Evolutionary conservation across 2,329 filamentous ascomycete genomes (phyloP).

Genomic region (Botrytis medusae): DNA sequence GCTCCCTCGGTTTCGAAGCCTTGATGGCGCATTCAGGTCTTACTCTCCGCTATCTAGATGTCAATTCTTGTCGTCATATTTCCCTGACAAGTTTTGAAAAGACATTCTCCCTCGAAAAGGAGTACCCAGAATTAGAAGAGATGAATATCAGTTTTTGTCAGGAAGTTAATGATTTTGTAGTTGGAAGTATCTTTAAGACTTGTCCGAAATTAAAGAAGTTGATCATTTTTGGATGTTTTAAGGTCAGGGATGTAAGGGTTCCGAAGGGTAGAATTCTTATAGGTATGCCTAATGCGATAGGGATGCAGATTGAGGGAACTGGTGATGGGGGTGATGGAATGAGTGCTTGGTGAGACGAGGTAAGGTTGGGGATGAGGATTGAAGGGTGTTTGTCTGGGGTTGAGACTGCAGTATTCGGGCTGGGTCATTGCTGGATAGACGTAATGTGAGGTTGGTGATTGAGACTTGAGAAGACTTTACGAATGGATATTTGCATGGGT

Average conservation of each 20-base stretch:
- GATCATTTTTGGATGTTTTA: constrained; percentile 66
- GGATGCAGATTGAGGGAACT: constrained; percentile 58
- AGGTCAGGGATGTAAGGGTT: constrained; percentile 54
- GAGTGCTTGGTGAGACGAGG: constrained; percentile 4
- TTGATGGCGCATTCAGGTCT: constrained; percentile 81
- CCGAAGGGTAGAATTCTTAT: constrained; percentile 57
- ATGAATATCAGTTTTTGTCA: constrained; percentile 79
- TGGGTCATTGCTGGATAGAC: too few relatives aligned
- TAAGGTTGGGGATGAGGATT: not conserved
- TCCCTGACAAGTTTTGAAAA: constrained; percentile 68
- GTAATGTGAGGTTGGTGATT: not conserved
- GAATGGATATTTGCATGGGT: not conserved
- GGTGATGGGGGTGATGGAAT: constrained; percentile 32
- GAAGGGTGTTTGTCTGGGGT: not conserved
- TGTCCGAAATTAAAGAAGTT: constrained; percentile 61
- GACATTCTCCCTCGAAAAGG: constrained; percentile 62
- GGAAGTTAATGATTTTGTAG: constrained; percentile 62
- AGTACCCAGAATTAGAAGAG: constrained; percentile 67
- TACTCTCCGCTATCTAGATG: constrained; percentile 65
- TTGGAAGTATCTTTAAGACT: constrained; percentile 62
- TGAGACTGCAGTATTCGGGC: not conserved
- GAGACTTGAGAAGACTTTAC: not conserved
- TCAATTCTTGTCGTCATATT: constrained; percentile 86
- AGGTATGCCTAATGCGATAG: constrained; percentile 58
- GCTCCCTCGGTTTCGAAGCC: constrained; percentile 71